Evolutionary conservation across 805 yeast genomes (phyloP), one percentile per base, ranked within the genome.

Genomic region (Monosporozyma yasuniensis): DNA sequence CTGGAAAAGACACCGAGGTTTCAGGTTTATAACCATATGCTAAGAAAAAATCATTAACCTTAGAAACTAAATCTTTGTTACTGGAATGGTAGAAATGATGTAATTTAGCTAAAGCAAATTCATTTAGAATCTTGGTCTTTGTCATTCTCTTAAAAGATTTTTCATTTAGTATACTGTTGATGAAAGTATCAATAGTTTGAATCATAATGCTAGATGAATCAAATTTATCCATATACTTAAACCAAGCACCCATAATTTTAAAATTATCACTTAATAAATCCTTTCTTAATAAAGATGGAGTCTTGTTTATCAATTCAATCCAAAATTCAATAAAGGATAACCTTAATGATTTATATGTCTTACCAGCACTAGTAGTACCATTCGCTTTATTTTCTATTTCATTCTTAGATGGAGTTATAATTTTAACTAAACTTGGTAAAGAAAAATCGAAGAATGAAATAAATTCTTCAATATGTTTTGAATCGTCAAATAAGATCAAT

Each of bases 41-140:
- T 12, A 70, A 49, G 55, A 87, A 68, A 51, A 84, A 77, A 2
- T 68, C 63, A 50, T 75, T 69, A 14, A 79, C 68, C 10, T 62
- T 57, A 5, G 65, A 63, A 10, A 70, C 69, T 12, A 80, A 53
- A 46, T 60, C 66, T 11, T 65, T 59, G 35, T 70, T 65, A 0
- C 59, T 23, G n/a, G 71, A 63, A 38, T 72, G 70, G 46, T 74
- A 80, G 3, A 87, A 63, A 3, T 76, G 72, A 32, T 79, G 76
- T 28, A 87, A 55, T 48, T 80, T 80, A 25, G 74, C 72, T 51
- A 88, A 60, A 21, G 83, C 78, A 72, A 84, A 78, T 61, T 90
- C 97, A 57, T 87, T 87, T 59, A 91, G 76, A 14, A 89, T 75
- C 52, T 80, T 79, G 52, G 87, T 77, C 62, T 89, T 90, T 0